Percentiles rank a stretch among this genome's conserved stretches.
These are phyloP conservation scores for Apiospora pterosperma DNA, from an alignment of 2,329 filamentous ascomycete species.

Conservation along the genomic window DNA sequence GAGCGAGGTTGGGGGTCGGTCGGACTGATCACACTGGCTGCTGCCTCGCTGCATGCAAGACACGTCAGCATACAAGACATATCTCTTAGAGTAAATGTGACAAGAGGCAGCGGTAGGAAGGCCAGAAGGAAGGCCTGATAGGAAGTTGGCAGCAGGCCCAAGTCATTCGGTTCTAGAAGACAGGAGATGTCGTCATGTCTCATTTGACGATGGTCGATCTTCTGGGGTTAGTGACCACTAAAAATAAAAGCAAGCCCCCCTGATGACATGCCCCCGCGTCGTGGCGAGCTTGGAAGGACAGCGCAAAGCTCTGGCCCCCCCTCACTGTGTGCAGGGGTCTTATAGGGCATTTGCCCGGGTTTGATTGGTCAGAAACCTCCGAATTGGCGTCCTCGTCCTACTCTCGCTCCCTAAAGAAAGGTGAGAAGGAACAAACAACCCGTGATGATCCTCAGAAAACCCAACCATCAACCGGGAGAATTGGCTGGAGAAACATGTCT, in stretches of 20 bases:
- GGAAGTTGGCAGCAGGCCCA: not conserved
- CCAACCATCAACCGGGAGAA: not conserved
- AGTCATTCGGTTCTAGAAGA: not conserved
- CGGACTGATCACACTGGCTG: not conserved
- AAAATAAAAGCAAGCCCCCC: not conserved
- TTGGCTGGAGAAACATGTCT: not conserved
- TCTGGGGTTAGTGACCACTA: not conserved
- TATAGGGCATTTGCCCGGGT: not conserved
- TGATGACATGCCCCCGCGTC: constrained; percentile 1
- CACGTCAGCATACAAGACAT: not conserved
- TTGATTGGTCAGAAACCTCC: not conserved
- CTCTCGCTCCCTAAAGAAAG: not conserved
- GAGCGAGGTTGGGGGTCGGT: no score
- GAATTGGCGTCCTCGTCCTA: not conserved
- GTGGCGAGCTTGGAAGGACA: not conserved
- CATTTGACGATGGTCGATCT: not conserved
- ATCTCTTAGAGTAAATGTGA: not conserved
- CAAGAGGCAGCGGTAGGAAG: not conserved
- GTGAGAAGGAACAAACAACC: not conserved
- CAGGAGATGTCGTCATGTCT: not conserved
- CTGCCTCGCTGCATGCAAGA: not conserved
- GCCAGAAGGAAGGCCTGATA: no score
- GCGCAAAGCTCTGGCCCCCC: not conserved
- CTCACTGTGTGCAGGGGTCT: not conserved
- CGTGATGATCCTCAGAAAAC: not conserved